These are phyloP conservation scores for Mortierella claussenii DNA, from an alignment of 192 early-diverging fungal species.

Conservation along the genomic window DNA sequence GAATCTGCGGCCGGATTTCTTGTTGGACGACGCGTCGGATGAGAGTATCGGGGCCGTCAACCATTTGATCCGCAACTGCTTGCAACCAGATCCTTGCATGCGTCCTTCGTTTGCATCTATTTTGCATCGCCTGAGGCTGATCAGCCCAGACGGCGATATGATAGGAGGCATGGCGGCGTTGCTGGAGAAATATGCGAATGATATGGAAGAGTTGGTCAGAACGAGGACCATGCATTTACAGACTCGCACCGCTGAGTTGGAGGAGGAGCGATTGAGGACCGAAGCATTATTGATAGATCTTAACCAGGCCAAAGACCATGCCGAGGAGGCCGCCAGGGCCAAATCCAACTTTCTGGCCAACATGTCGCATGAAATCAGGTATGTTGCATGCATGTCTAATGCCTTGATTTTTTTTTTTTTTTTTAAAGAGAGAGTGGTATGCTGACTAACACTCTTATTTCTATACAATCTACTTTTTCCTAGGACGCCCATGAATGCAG, in stretches of 20 bases:
- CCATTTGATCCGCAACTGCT: slow-evolving; percentile 44
- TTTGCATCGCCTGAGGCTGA: slow-evolving; percentile 32
- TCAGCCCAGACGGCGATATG: slow-evolving; percentile 51
- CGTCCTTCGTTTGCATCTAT: slow-evolving; percentile 34
- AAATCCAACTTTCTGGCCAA: slow-evolving; percentile 78
- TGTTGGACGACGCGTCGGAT: slow-evolving; percentile 45
- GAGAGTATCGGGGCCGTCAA: slow-evolving; percentile 47
- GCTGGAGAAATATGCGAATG: slow-evolving; percentile 57
- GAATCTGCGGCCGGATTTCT: slow-evolving; percentile 40
- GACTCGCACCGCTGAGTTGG: slow-evolving; percentile 54
- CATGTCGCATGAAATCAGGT: slow-evolving; percentile 74
- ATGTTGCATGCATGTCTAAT: neutral
- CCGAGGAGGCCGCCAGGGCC: slow-evolving; percentile 56
- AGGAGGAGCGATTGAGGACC: slow-evolving; percentile 52
- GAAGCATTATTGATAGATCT: slow-evolving; percentile 52
- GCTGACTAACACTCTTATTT: too few relatives aligned
- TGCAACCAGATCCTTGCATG: slow-evolving; percentile 29
- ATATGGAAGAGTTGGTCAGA: slow-evolving; percentile 57
- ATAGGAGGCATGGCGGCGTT: slow-evolving; percentile 57
- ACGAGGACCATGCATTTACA: slow-evolving; percentile 55
- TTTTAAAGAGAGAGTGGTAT: too few relatives aligned
- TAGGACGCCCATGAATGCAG: slow-evolving; percentile 83
- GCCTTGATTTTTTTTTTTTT: slow-evolving; percentile 8
- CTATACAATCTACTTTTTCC: slow-evolving; percentile 3
- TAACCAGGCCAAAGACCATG: slow-evolving; percentile 56